These are phyloP conservation scores for Tylopilus felleus DNA, from an alignment of 768 basidiomycete species.

Conservation along the genomic window DNA sequence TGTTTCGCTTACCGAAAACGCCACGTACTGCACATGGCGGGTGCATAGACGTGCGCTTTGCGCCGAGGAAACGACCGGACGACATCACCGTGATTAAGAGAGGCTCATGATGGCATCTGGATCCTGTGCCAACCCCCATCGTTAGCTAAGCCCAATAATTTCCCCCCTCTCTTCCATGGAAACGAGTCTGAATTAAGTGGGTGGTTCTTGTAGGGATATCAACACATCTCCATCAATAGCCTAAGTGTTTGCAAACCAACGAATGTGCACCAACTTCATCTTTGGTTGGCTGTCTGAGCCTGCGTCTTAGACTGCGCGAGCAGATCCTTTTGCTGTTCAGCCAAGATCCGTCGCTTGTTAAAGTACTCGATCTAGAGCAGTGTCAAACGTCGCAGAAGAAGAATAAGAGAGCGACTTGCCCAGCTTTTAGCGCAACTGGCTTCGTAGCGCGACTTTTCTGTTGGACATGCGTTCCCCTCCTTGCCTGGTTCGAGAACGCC, in stretches of 20 bases:
- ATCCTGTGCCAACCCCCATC: background rate
- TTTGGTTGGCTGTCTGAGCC: slow-evolving; percentile 30
- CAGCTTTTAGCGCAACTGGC: slow-evolving; percentile 83
- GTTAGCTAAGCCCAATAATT: background rate
- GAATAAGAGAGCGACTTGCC: slow-evolving; percentile 48
- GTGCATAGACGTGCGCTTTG: background rate
- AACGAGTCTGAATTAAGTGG: background rate
- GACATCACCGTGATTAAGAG: slow-evolving; percentile 5
- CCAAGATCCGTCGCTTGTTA: slow-evolving; percentile 83
- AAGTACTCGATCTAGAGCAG: slow-evolving; percentile 82
- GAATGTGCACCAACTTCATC: slow-evolving; percentile 2
- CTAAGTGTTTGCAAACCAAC: background rate
- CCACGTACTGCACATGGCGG: background rate
- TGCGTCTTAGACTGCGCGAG: slow-evolving; percentile 47
- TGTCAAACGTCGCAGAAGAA: background rate
- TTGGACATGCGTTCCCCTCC: slow-evolving; percentile 56
- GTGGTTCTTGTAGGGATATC: background rate
- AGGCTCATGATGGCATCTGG: background rate
- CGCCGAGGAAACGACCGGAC: background rate
- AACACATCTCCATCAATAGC: background rate
- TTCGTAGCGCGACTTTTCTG: slow-evolving; percentile 60
- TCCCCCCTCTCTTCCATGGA: background rate
- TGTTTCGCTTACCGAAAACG: background rate
- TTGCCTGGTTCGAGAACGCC: slow-evolving; percentile 74
- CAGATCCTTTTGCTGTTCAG: slow-evolving; percentile 72